Conservation (phyloP, 352 stramenopile genomes). For the Phytophthora meadii region DNA sequence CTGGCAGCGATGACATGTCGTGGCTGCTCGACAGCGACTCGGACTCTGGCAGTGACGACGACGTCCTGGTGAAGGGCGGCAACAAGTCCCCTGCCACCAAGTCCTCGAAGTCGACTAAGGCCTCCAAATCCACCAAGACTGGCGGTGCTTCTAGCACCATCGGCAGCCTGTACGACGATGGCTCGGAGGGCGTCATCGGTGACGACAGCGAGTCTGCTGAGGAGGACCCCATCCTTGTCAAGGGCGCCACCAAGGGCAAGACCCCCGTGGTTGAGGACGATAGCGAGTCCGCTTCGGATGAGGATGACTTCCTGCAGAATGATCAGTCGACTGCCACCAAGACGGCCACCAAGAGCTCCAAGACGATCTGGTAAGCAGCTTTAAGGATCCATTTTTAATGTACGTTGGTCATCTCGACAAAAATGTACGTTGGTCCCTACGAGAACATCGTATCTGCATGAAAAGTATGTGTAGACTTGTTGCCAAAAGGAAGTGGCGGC, state of each 20-base stretch:
- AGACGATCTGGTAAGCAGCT: constrained; percentile 28
- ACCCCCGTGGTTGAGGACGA: constrained; percentile 5
- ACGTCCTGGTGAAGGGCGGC: constrained; percentile 18
- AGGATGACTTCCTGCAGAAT: constrained; percentile 43
- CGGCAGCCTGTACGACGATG: constrained; percentile 24
- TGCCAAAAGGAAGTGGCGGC: constrained; percentile 22
- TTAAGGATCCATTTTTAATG: constrained; percentile 26
- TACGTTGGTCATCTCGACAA: constrained; percentile 30
- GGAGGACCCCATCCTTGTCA: too few relatives aligned
- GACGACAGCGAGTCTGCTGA: constrained; percentile 19
- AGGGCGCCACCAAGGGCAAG: too few relatives aligned
- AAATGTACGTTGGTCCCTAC: constrained; percentile 31
- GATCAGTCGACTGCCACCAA: constrained; percentile 60
- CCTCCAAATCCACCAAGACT: constrained; percentile 23
- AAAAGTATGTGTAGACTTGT: constrained; percentile 20
- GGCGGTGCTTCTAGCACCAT: background rate
- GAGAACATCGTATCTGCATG: constrained; percentile 24
- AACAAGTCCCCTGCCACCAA: constrained; percentile 16
- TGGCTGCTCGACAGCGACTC: constrained; percentile 20
- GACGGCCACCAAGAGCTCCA: constrained; percentile 59
- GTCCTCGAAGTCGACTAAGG: constrained; percentile 16
- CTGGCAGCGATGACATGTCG: constrained; percentile 20
- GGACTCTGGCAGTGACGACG: constrained; percentile 2
- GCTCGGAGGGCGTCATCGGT: constrained; percentile 22
- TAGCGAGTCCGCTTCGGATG: constrained; percentile 28